phyloP scores from a whole-genome alignment of 306 rosid species.

The Alnus glutinosa region DNA sequence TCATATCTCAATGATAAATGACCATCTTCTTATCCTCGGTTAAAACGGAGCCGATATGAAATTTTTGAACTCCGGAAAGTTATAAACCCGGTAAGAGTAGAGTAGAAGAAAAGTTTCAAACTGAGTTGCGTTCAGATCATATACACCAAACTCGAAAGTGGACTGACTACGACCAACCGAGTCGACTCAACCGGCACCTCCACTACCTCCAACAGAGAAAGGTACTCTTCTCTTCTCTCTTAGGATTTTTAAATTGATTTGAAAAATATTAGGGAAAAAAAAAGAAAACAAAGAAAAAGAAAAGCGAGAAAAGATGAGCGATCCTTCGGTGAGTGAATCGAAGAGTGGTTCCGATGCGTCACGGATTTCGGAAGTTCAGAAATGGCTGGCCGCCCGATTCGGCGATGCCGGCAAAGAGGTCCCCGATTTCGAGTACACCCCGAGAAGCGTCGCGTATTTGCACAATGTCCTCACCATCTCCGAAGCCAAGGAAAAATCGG shows the following conservation, averaged over 20 bases:
- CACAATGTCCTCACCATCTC: conserved; percentile 69
- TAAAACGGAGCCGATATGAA: no score
- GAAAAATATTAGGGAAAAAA: not conserved
- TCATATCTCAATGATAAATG: no score
- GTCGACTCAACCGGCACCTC: conserved; percentile 13
- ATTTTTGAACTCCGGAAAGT: no score
- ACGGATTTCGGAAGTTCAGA: conserved; percentile 59
- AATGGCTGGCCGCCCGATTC: conserved; percentile 74
- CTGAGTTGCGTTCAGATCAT: not conserved
- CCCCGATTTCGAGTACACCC: conserved; percentile 84
- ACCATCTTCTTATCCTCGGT: no score
- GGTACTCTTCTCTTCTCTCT: not conserved
- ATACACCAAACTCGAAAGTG: not conserved
- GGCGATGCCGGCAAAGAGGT: conserved; percentile 75
- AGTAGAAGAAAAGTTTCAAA: not conserved
- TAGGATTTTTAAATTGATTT: not conserved
- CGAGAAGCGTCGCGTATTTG: conserved; percentile 72
- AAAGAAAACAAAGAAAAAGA: not conserved
- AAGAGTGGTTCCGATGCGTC: conserved; percentile 40
- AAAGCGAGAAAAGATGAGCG: conserved; percentile 12
- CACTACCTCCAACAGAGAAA: not conserved
- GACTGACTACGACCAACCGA: not conserved
- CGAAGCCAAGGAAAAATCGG: conserved; percentile 81
- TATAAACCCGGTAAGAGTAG: no score
- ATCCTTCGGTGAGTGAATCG: conserved; percentile 21